Evolutionary conservation across 2,329 filamentous ascomycete species (phyloP), one percentile per base, ranked within the genome.

Genomic region (Thielaviopsis punctulata): DNA sequence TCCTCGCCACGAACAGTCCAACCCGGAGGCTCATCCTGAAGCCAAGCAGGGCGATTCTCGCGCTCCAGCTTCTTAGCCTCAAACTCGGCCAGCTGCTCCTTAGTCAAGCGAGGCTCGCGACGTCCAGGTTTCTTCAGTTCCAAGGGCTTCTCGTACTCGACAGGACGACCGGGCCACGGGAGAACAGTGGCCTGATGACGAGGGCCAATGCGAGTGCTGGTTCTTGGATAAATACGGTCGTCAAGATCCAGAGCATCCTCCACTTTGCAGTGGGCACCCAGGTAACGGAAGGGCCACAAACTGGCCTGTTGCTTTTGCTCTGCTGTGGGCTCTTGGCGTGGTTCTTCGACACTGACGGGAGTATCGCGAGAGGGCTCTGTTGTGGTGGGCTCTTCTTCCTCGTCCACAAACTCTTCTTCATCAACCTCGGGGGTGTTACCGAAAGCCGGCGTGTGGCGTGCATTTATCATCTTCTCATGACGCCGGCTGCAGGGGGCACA

Each of bases 181-280:
- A 77, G 72, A 30, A 95, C 85, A 59, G 80, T 82, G 3, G 92
- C 90, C 69, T 98, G 92, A 65, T 96, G 88, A 52, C 88, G 80
- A 9, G 88, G 86, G 7, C 92, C 92, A 36, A 96, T 73, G 36
- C 92, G 83, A 52, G 92, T 96, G 63, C 89, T 93, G 15, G 92
- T 90, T 58, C 92, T 83, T 8, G 92, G 92, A 62, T 96, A 96
- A 58, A 98, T 96, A 57, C 92, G 82, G 65, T 98, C 92, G 62
- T 98, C 92, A 63, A 95, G 94, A 64, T 98, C 92, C 25, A 98
- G 72, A 0, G 87, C 92, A 68, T 98, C 92, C 65, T 96, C 89
- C 1, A 92, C 84, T 58, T 88, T 85, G 67, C 89, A 95, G 67
- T 98, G 92, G 59, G 95, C 88, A 36, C 92, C 92, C 6, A 98